Conservation (phyloP, 1,284 basidiomycete genomes). For the Moesziomyces sp. region DNA sequence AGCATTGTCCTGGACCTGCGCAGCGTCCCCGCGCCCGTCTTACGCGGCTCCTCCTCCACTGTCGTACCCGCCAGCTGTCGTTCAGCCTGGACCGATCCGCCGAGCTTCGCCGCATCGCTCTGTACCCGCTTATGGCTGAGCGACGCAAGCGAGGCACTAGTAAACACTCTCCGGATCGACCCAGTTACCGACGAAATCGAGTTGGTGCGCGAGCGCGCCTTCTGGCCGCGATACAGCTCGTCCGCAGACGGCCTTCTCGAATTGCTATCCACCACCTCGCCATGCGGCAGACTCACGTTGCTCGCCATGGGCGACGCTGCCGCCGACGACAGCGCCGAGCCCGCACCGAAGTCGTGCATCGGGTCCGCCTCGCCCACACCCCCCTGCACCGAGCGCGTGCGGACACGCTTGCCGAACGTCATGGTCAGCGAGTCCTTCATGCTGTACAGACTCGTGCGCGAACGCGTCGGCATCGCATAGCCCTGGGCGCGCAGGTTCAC, state of each 20-base stretch:
- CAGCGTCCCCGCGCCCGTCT: conserved; percentile 19
- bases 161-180: conserved; percentile 44
- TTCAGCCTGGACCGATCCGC: conserved; percentile 23
- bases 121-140: conserved; percentile 31
- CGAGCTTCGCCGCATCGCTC: conserved; percentile 23
- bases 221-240: conserved; percentile 3
- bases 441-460: conserved; percentile 35
- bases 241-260: conserved; percentile 16
- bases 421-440: conserved; percentile 43
- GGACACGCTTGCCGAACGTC: conserved; percentile 29
- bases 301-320: conserved; percentile 33
- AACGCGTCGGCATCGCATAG: conserved; percentile 19
- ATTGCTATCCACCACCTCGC: conserved; percentile 3
- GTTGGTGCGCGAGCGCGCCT: conserved; percentile 29
- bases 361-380: conserved; percentile 16
- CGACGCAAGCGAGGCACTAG: conserved; percentile 18
- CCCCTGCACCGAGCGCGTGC: conserved; percentile 32
- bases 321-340: conserved; percentile 23
- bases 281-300: conserved; percentile 24
- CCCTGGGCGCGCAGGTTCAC: conserved; percentile 19
- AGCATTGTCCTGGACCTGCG: conserved; percentile 52
- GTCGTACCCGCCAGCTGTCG: conserved; percentile 14
- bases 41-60: conserved; percentile 5
- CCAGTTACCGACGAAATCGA: conserved; percentile 41
- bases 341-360: conserved; percentile 12